Percentiles rank a stretch among this genome's conserved stretches.
Evolutionary conservation across 2,329 filamentous ascomycete genomes (phyloP).

Genomic region (Penicillium rolfsii): DNA sequence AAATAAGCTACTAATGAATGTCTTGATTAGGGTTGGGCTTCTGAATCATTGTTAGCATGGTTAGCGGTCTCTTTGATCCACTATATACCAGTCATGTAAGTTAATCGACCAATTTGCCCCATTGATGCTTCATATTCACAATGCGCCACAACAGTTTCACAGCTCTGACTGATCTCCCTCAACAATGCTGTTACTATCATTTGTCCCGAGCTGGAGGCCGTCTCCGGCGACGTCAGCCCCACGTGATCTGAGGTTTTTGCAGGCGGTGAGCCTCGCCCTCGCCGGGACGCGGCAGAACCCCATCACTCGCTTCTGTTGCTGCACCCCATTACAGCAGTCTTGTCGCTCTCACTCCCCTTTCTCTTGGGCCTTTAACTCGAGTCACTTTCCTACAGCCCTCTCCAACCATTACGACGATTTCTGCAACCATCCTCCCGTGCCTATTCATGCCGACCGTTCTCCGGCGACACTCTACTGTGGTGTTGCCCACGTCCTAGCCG

Average conservation of each 20-base stretch:
- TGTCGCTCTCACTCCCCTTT: slow-evolving; percentile 23
- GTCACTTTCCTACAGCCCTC: slow-evolving; percentile 21
- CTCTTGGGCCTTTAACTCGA: slow-evolving; percentile 16
- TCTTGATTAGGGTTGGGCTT: background rate
- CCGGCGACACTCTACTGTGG: slow-evolving; percentile 37
- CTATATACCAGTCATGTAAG: background rate
- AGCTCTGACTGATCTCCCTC: background rate
- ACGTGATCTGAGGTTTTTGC: slow-evolving; percentile 29
- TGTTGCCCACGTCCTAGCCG: slow-evolving; percentile 41
- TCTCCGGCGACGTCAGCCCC: slow-evolving; percentile 28
- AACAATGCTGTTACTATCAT: background rate
- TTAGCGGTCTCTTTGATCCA: background rate
- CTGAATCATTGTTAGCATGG: background rate
- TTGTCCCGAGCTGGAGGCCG: slow-evolving; percentile 2
- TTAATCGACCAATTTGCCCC: background rate
- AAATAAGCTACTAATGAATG: background rate
- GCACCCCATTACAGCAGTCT: slow-evolving; percentile 30
- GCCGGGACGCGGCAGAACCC: slow-evolving; percentile 31
- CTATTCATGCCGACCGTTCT: slow-evolving; percentile 40
- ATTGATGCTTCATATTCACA: background rate
- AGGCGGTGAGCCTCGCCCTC: slow-evolving; percentile 29
- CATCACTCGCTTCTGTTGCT: slow-evolving; percentile 33
- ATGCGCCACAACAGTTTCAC: too few species aligned
- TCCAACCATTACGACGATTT: slow-evolving; percentile 17
- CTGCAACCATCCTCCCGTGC: slow-evolving; percentile 17